Evolutionary conservation across 441 rosid species (phyloP), one percentile per base, ranked within the genome.

Genomic region (Pelargonium australe): DNA sequence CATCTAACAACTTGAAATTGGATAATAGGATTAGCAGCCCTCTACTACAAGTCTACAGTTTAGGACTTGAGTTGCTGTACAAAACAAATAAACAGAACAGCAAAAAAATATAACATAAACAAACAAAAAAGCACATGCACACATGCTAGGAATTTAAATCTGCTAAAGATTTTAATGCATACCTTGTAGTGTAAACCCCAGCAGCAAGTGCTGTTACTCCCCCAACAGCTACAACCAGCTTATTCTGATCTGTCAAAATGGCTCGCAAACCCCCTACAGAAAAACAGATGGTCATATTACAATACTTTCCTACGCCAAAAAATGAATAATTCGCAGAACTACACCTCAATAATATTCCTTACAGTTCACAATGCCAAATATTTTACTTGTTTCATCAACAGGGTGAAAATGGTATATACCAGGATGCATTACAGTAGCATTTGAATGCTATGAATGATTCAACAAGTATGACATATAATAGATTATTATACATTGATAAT

Each of bases 121-220:
- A 51, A n/a, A n/a, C 58, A 51, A 13, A 51, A n/a, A 34, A 34
- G 37, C 37, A 34, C 37, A 34, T 34, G 37, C 37, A 34, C 37
- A 34, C 16, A 14, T n/a, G 16, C 7, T 14, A 5, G 3, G 7
- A 13, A 5, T 51, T 51, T 8, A n/a, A 51, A n/a, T 51, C 7
- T 51, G n/a, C 58, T 51, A 51, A 14, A 34, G n/a, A 13, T 51
- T 4, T 51, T 51, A 51, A n/a, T 4, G 13, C 71, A 79, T 80
- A 92, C 99, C 99, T 84, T 47, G 99, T 95, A 63, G 98, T 90
- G 78, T 95, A 95, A 72, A 95, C 75, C 51, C 99, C 99, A 10
- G 98, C 98, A 34, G 98, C 99, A 44, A 95, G 93, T 70, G 99
- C 98, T 17, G 99, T 95, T 20, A 84, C 84, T 66, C 98, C 98